Conservation (phyloP, 2,329 filamentous ascomycete genomes). For the Leptographium flavum region DNA sequence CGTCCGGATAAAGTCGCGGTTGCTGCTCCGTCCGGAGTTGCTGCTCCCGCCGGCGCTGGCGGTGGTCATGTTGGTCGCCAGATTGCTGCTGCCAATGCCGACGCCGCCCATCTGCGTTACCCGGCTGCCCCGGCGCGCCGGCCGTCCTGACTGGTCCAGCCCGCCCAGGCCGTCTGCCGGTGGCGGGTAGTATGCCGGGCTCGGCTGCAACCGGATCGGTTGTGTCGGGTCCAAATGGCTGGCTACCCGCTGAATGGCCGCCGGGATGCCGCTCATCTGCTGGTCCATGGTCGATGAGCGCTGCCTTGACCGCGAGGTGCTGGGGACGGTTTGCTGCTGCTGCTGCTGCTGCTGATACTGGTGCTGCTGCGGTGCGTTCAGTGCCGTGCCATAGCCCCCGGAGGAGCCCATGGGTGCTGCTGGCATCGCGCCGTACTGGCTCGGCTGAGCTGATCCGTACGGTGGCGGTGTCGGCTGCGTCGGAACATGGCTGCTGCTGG, state of each 20-base stretch:
- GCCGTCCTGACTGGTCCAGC: constrained; percentile 41
- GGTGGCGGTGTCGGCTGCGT: constrained; percentile 46
- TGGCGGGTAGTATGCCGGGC: constrained; percentile 92
- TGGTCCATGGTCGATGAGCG: constrained; percentile 94
- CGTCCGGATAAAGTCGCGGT: constrained; percentile 86
- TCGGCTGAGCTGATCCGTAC: constrained; percentile 55
- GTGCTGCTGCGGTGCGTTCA: constrained; percentile 34
- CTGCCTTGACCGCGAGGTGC: constrained; percentile 55
- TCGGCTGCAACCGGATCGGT: constrained; percentile 86
- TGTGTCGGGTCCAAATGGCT: constrained; percentile 91
- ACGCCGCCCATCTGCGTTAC: constrained; percentile 40
- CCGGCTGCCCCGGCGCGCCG: constrained; percentile 64
- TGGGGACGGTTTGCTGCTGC: constrained; percentile 58
- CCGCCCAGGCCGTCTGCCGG: constrained; percentile 66
- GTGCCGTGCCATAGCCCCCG: constrained; percentile 37
- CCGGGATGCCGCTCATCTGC: constrained; percentile 82
- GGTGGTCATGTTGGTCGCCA: constrained; percentile 13
- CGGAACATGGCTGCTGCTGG: constrained; percentile 30
- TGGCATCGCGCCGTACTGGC: constrained; percentile 58
- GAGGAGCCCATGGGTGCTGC: constrained; percentile 50
- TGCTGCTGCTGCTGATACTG: constrained; percentile 49
- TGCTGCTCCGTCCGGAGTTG: constrained; percentile 20
- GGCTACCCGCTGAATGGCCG: constrained; percentile 84
- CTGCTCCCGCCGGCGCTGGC: neutral
- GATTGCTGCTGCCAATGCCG: constrained; percentile 1